These are phyloP conservation scores for Solanum virginianum DNA, from an alignment of 257 asterid species.

Conservation along the genomic window DNA sequence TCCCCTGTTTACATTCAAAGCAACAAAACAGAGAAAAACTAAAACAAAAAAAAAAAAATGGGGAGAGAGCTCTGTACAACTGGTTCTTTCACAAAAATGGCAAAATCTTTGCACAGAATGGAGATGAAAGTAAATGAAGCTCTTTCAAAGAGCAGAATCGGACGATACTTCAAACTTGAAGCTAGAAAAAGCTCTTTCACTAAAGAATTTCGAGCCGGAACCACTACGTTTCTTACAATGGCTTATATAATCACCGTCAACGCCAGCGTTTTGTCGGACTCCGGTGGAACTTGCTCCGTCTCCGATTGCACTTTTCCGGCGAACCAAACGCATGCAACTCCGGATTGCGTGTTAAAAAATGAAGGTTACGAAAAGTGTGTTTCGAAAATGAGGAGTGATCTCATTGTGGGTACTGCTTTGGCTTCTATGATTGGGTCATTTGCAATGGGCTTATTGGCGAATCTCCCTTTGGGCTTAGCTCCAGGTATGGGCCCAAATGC, in stretches of 20 bases:
- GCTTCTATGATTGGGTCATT: conserved; percentile 63
- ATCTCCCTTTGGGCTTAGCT: conserved; percentile 64
- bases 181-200: conserved; percentile 37
- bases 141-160: conserved; percentile 36
- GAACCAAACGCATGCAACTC: conserved; percentile 8
- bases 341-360: conserved; percentile 33
- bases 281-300: conserved; percentile 52
- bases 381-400: conserved; percentile 39
- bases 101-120: conserved; percentile 24
- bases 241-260: conserved; percentile 65
- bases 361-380: conserved; percentile 49
- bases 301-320: conserved; percentile 26
- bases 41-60: conserved; percentile 8
- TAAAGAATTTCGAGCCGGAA: conserved; percentile 51
- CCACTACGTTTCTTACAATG: conserved; percentile 76
- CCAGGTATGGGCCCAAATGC: conserved; percentile 84
- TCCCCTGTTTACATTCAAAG: neutral
- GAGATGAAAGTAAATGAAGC: conserved; percentile 24
- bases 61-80: conserved; percentile 18
- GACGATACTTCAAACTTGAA: conserved; percentile 52
- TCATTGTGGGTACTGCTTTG: conserved; percentile 51
- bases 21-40: neutral
- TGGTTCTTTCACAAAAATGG: neutral
- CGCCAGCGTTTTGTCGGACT: conserved; percentile 56
- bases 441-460: conserved; percentile 65